Evolutionary conservation across 441 rosid genomes (phyloP), one percentile per base, ranked within the genome.

Genomic region (Croton setiger): DNA sequence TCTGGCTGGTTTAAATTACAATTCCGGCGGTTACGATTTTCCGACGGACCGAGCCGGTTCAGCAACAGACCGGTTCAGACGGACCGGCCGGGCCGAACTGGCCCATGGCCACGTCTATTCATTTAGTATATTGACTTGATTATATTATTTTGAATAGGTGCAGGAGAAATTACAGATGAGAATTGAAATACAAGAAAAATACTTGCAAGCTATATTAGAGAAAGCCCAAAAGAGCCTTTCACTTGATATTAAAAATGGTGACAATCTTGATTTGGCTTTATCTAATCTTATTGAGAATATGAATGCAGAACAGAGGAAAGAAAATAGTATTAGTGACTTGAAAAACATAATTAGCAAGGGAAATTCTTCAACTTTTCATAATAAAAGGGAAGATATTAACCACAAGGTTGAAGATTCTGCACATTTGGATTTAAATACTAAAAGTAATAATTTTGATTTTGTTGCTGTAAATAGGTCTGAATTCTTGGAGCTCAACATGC

Each of bases 161-260:
- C 95, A 89, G 72, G 76, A 83, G 47, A 84, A 79, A 23, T 83
- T 93, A 49, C 91, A 88, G 60, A 81, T 88, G 64, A 84, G 95
- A 76, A 91, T 91, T 12, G 96, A 93, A 77, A 84, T 93, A 11
- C 97, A 93, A 68, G 85, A 94, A 37, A 89, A 83, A 75, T 93
- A 91, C 79, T 69, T 93, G 39, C 93, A 89, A 66, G 69, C 86
- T 2, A 82, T 91, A 71, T 82, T 93, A 0, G 96, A 89, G 78
- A 93, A 88, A 79, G 98, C 98, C 6, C 92, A 90, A 51, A 90
- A 80, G 69, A 82, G 81, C 60, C 70, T 88, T 21, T 74, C 87
- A 0, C 14, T 76, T 14, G 75, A 77, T 41, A 60, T 44, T 43
- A 77, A 76, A 52, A 5, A 74, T 11, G 76, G 72, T 63, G 72